phyloP scores from a whole-genome alignment of 2,329 filamentous ascomycete genomes.

The Fusarium redolens region DNA sequence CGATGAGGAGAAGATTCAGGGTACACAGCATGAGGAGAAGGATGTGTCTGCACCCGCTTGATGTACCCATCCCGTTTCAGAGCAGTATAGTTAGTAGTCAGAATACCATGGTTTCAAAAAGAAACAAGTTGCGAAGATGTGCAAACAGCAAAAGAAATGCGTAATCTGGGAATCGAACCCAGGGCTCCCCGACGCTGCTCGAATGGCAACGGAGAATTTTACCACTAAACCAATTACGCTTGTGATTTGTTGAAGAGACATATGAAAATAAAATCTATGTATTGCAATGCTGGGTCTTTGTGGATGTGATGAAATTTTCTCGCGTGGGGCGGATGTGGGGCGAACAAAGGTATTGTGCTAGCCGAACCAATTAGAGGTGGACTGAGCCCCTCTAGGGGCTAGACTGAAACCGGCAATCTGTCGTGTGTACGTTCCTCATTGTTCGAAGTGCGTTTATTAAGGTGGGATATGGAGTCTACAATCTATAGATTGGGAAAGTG shows the following conservation, averaged over 20 bases:
- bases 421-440: background rate
- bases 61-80: background rate
- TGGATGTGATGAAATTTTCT: slow-evolving; percentile 2
- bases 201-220: slow-evolving; percentile 32
- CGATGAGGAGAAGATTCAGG: slow-evolving; percentile 46
- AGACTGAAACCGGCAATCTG: rapidly evolving
- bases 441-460: background rate
- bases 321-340: background rate
- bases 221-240: slow-evolving; percentile 36
- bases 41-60: slow-evolving; percentile 5
- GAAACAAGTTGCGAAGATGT: background rate
- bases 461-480: background rate
- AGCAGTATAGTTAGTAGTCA: background rate
- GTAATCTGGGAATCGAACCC: slow-evolving; percentile 34
- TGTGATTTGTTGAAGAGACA: background rate
- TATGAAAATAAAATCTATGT: background rate
- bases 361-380: background rate
- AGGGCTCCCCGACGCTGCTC: slow-evolving; percentile 27
- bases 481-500: background rate
- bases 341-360: background rate
- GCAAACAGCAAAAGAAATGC: background rate
- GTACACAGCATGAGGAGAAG: slow-evolving; percentile 22
- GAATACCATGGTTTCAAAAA: background rate
- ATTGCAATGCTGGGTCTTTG: background rate
- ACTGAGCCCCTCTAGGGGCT: background rate